phyloP scores from a whole-genome alignment of 2,329 filamentous ascomycete species.

The Hirsutella minnesotensis region DNA sequence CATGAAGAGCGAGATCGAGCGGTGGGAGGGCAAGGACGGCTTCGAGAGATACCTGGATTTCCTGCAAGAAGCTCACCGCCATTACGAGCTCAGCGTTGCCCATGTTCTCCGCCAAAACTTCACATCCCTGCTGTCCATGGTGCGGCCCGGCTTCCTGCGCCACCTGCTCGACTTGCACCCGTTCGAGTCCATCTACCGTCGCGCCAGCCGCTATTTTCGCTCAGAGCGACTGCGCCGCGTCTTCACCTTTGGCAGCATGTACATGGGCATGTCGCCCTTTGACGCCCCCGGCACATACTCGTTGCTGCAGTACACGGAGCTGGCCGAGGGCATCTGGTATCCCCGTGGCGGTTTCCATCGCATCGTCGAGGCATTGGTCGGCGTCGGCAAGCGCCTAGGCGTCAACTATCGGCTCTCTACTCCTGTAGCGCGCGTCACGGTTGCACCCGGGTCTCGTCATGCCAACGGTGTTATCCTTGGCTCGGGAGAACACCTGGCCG shows the following conservation, averaged over 20 bases:
- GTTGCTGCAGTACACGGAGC: constrained; percentile 38
- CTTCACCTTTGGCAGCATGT: constrained; percentile 73
- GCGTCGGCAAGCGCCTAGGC: constrained; percentile 48
- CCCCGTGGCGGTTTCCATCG: constrained; percentile 59
- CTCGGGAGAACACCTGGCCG: constrained; percentile 43
- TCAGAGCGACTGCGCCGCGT: constrained; percentile 40
- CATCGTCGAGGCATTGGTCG: constrained; percentile 50
- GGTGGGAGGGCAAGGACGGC: constrained; percentile 60
- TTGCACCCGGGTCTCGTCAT: constrained; percentile 15
- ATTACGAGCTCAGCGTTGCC: constrained; percentile 56
- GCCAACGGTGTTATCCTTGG: constrained; percentile 44
- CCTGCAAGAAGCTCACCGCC: constrained; percentile 52
- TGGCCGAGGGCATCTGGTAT: constrained; percentile 60
- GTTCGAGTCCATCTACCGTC: constrained; percentile 56
- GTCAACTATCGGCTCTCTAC: constrained; percentile 51
- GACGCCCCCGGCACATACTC: constrained; percentile 66
- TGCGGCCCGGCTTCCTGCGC: constrained; percentile 43
- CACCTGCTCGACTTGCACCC: constrained; percentile 53
- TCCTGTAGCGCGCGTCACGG: constrained; percentile 41
- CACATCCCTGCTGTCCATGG: constrained; percentile 43
- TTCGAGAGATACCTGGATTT: constrained; percentile 59
- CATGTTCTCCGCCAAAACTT: constrained; percentile 61
- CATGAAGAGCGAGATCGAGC: constrained; percentile 62
- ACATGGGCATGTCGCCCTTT: constrained; percentile 72
- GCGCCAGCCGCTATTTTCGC: constrained; percentile 56